Evolutionary conservation across 2,329 filamentous ascomycete genomes (phyloP), one percentile per base, ranked within the genome.

Genomic region (Harringtonia lauricola): DNA sequence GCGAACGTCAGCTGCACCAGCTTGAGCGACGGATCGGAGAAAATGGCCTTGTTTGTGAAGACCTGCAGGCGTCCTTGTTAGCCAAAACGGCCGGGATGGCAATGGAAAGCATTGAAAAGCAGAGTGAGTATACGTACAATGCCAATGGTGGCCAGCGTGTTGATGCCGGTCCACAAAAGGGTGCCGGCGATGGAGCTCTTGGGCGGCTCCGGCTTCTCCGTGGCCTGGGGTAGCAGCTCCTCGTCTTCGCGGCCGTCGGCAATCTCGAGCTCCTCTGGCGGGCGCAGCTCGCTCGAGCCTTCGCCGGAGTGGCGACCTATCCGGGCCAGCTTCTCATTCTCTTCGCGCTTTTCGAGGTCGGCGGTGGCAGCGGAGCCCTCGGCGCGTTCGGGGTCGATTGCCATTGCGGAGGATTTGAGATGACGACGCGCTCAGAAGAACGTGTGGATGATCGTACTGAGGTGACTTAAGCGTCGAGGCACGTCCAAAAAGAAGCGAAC

Each of bases 21-120:
- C 55, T 76, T 76, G 54, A 81, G 67, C 14, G 68, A 71, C 15
- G 72, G 71, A 48, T 81, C 73, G 21, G 72, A 73, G 63, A 83
- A 83, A 58, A 84, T 81, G 49, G 71, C 72, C 60, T 83, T 83
- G 64, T 83, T 83, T 35, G 76, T 79, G 57, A 83, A 83, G 54
- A 84, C 76, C 76, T 80, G 44, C 26, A 28, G 33, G n/a, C 26
- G 13, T 8, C 1, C 31, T 35, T 31, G 24, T 22, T 41, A 42
- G 31, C 15, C n/a, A n/a, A n/a, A n/a, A n/a, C n/a, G n/a, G n/a
- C n/a, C n/a, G n/a, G n/a, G n/a, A n/a, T n/a, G n/a, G n/a, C n/a
- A n/a, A n/a, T n/a, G n/a, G n/a, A n/a, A n/a, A n/a, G n/a, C n/a
- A n/a, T n/a, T n/a, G n/a, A 10, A 37, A 41, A 28, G 39, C 26